phyloP scores from a whole-genome alignment of 2,329 filamentous ascomycete species.

The Colletotrichum australisinense region DNA sequence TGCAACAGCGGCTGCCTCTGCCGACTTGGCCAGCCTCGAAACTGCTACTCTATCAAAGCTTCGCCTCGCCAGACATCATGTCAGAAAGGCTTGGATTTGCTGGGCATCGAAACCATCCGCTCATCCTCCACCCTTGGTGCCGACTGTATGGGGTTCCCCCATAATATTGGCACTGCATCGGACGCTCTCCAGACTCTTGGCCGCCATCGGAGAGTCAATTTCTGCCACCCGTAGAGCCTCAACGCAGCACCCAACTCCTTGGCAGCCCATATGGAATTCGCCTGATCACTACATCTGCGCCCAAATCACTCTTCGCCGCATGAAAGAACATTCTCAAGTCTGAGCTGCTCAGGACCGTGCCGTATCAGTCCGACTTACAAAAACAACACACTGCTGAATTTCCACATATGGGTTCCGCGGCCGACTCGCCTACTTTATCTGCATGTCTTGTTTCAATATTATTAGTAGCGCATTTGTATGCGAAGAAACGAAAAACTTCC shows the following conservation, averaged over 20 bases:
- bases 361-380: background rate
- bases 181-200: constrained; percentile 22
- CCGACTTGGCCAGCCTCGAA: constrained; percentile 23
- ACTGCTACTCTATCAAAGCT: constrained; percentile 32
- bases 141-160: background rate
- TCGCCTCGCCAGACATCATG: constrained; percentile 23
- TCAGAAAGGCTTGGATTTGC: constrained; percentile 16
- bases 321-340: background rate
- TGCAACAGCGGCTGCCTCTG: constrained; percentile 25
- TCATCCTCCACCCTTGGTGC: constrained; percentile 12
- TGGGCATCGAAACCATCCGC: constrained; percentile 13
- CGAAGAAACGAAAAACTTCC: constrained; percentile 23
- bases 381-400: background rate
- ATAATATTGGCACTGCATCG: constrained; percentile 6
- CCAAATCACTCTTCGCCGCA: background rate
- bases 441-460: constrained; percentile 18
- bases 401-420: background rate
- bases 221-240: constrained; percentile 18
- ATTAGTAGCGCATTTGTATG: background rate
- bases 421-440: background rate
- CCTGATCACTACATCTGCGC: constrained; percentile 1
- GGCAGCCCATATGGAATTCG: constrained; percentile 1
- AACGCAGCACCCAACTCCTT: constrained; percentile 13
- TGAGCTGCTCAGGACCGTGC: background rate
- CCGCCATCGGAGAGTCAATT: constrained; percentile 4